Percentiles rank a stretch among this genome's conserved stretches.
Evolutionary conservation across 371 early-diverging fungal species (phyloP).

Genomic region (Rhizopus arrhizus): DNA sequence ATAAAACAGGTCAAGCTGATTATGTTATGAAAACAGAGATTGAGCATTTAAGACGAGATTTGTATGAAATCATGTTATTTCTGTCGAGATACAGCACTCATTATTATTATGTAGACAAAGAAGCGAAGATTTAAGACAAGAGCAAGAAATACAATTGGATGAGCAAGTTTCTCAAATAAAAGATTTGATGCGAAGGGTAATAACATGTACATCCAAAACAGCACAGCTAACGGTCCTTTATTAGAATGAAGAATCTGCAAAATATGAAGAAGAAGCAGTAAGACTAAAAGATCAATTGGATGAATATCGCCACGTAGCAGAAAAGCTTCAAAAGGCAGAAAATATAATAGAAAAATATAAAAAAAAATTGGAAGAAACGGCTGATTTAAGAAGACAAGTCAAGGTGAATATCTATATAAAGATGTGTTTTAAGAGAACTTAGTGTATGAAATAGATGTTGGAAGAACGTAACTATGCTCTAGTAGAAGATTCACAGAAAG

Average conservation of each 20-base stretch:
- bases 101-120: conserved; percentile 51
- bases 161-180: conserved; percentile 62
- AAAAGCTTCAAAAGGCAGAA: conserved; percentile 90
- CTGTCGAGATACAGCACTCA: background rate
- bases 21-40: conserved; percentile 86
- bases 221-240: too few species aligned
- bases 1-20: conserved; percentile 83
- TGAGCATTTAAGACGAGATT: conserved; percentile 78
- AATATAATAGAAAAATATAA: conserved; percentile 94
- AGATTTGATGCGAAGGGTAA: conserved; percentile 68
- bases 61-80: conserved; percentile 49
- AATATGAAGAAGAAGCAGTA: conserved; percentile 68
- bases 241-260: conserved; percentile 57
- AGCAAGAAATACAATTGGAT: conserved; percentile 66
- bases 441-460: conserved; percentile 30
- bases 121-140: conserved; percentile 78
- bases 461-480: conserved; percentile 79
- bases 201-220: too few species aligned
- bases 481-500: conserved; percentile 65
- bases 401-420: conserved; percentile 46
- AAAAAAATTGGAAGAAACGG: conserved; percentile 87
- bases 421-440: background rate
- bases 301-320: conserved; percentile 85
- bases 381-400: conserved; percentile 76
- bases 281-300: conserved; percentile 86